These are phyloP conservation scores for Alternaria arbusti DNA, from an alignment of 2,329 filamentous ascomycete genomes.

Conservation along the genomic window DNA sequence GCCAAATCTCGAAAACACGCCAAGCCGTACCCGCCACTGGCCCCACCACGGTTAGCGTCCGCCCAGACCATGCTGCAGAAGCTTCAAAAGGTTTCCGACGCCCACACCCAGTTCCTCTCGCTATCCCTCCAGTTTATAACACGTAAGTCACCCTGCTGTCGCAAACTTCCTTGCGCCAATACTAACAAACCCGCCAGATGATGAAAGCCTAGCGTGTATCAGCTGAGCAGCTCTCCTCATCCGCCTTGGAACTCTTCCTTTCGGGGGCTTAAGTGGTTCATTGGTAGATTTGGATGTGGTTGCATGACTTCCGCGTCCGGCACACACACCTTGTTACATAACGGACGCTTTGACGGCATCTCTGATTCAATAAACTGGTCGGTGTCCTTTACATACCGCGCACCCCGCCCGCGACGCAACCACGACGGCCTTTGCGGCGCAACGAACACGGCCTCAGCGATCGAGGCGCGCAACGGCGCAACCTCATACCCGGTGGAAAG, in stretches of 20 bases:
- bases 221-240: conserved; percentile 80
- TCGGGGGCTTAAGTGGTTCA: conserved; percentile 87
- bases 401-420: not conserved
- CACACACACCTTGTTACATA: conserved; percentile 96
- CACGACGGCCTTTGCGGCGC: not conserved
- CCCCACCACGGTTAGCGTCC: conserved; percentile 22
- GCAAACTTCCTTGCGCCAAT: not conserved
- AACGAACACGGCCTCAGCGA: not conserved
- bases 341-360: conserved; percentile 98
- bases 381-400: conserved; percentile 39
- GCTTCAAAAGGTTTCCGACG: conserved; percentile 45
- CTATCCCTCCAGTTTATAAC: conserved; percentile 99
- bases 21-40: conserved; percentile 28
- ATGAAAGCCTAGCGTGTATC: conserved; percentile 99
- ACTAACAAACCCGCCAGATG: conserved; percentile 68
- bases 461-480: not conserved
- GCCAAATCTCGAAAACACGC: conserved; percentile 10
- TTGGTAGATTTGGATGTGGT: conserved; percentile 66
- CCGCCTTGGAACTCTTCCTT: conserved; percentile 82
- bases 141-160: conserved; percentile 67
- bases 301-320: conserved; percentile 99
- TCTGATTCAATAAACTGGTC: conserved; percentile 78
- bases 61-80: conserved; percentile 19
- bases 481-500: not conserved
- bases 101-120: conserved; percentile 54